Evolutionary conservation across 2,329 filamentous ascomycete species (phyloP).

Genomic region (Hymenoscyphus repandus): DNA sequence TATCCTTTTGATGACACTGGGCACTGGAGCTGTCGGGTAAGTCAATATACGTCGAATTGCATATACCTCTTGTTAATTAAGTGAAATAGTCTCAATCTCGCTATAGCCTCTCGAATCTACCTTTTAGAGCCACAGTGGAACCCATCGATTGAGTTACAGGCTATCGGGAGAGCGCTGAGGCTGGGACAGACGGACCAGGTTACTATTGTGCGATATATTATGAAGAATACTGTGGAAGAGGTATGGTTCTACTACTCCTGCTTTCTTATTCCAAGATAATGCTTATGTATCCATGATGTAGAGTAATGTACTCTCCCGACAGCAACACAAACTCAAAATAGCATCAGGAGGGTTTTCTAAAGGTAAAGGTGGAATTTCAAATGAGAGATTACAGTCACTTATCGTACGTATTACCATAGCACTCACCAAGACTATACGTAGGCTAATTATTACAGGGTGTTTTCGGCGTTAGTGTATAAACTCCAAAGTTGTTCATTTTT

Average conservation of each 20-base stretch:
- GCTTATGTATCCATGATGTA: too few species aligned
- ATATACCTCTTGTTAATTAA: neutral
- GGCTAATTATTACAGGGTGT: too few species aligned
- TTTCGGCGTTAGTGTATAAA: too few species aligned
- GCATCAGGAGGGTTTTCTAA: too few species aligned
- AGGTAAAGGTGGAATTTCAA: too few species aligned
- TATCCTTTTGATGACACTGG: conserved; percentile 44
- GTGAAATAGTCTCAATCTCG: conserved; percentile 4
- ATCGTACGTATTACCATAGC: too few species aligned
- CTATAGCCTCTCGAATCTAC: conserved; percentile 9
- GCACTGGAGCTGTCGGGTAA: conserved; percentile 46
- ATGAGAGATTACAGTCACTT: too few species aligned
- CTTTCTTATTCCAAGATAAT: too few species aligned
- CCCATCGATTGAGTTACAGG: conserved; percentile 9
- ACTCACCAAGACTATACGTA: too few species aligned
- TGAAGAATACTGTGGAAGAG: conserved; percentile 10
- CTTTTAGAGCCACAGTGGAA: conserved; percentile 13
- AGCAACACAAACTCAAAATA: too few species aligned
- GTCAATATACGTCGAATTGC: conserved; percentile 7
- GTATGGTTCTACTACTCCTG: neutral
- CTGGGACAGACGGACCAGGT: conserved; percentile 9
- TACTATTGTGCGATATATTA: conserved; percentile 8
- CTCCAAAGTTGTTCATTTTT: too few species aligned
- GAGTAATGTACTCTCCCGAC: too few species aligned
- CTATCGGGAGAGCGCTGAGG: conserved; percentile 7